Base-by-base conservation (phyloP, 805 yeast genomes). In the Candida krabiensis region DNA sequence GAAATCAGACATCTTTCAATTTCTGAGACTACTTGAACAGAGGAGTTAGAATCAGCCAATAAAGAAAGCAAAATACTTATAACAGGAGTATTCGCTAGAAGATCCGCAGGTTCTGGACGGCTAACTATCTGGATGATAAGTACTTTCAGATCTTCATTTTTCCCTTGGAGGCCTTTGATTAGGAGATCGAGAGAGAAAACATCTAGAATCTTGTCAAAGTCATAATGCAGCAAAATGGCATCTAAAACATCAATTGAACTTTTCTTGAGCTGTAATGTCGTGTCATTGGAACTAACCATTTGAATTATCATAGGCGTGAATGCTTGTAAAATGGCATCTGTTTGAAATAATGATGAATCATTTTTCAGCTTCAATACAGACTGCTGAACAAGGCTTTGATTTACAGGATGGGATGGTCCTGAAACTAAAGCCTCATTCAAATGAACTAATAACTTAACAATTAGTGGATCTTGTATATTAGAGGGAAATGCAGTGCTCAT, bases 61-160 rank as follows among this genome's bases (percentile, higher is more conserved):
- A 57, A 31, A 3, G 40, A 30, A 19, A 64, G 45, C 23, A 67
- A 18, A 14, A 45, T 44, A 11, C 45, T 37, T 12, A 60, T 33
- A 4, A 65, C 37, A 4, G 58, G 52, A 0, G 67, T 56, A 33
- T 58, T 61, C 8, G 66, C 64, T 12, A 64, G 38, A n/a, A 61
- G 25, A 39, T 63, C 69, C 3, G 61, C 45, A 2, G 67, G 65
- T 6, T 50, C 43, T 4, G 64, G 58, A 23, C 46, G 49, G 4
- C 41, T 19, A 4, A 66, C 38, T 9, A 61, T 39, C 3, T 50
- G 38, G 11, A 61, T 48, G 19, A 57, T 50, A 9, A 56, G 46
- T 2, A 44, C 32, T 30, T 56, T 56, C 19, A 67, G 45, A 14
- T 49, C 48, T 11, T 56, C 52, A 19, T 52, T 43, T 11, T 50